phyloP scores from a whole-genome alignment of 495 filamentous ascomycete genomes.

The Aspergillus mulundensis region DNA sequence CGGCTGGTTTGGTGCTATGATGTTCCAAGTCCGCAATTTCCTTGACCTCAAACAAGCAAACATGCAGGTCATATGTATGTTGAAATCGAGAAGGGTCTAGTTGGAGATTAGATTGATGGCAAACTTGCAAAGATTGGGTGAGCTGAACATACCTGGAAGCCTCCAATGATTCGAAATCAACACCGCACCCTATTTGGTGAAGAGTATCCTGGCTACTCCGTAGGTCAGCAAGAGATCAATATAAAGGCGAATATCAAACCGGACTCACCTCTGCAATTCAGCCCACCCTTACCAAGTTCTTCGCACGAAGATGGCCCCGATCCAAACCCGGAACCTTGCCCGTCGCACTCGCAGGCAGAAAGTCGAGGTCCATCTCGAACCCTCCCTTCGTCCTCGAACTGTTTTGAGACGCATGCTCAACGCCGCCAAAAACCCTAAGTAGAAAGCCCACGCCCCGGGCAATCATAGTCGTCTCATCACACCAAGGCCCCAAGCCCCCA shows the following conservation, averaged over 20 bases:
- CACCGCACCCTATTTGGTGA: too few relatives aligned
- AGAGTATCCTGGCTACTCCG: too few relatives aligned
- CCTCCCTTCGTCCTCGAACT: slow-evolving; percentile 15
- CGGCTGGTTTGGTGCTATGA: not conserved
- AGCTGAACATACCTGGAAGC: not conserved
- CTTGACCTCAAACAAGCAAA: not conserved
- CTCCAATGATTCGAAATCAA: not conserved
- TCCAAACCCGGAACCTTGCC: slow-evolving; percentile 5
- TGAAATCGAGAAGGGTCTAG: not conserved
- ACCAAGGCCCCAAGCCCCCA: slow-evolving; percentile 7
- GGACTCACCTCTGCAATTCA: not conserved
- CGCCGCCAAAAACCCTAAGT: slow-evolving; percentile 25
- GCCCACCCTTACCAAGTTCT: not conserved
- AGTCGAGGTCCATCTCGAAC: slow-evolving; percentile 28
- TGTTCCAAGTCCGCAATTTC: not conserved
- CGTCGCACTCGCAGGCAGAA: slow-evolving; percentile 26
- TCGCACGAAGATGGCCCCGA: not conserved
- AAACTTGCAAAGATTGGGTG: not conserved
- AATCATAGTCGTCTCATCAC: slow-evolving; percentile 26
- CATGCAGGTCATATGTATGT: not conserved
- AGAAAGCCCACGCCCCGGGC: slow-evolving; percentile 33
- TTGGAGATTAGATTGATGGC: not conserved
- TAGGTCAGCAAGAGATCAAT: not conserved
- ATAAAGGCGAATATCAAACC: not conserved
- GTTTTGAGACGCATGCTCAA: slow-evolving; percentile 1